Evolutionary conservation across 768 basidiomycete species (phyloP).

Genomic region (Russula olivacea): DNA sequence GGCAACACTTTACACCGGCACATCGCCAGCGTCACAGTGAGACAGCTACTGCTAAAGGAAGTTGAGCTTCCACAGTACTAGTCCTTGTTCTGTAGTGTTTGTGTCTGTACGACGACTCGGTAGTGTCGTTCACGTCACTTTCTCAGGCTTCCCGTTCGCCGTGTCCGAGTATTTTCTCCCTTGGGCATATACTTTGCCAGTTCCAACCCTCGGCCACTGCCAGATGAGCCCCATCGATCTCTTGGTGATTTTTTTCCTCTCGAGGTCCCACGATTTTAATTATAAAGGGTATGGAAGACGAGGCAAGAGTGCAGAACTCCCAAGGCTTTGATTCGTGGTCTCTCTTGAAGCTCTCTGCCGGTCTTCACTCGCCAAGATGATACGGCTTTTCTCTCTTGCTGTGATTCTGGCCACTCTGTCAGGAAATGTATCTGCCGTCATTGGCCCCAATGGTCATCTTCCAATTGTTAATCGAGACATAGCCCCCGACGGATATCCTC

Average conservation of each 20-base stretch:
- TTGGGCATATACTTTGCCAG: neutral
- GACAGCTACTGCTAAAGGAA: neutral
- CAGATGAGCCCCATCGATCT: neutral
- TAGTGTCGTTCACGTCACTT: neutral
- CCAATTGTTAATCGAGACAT: constrained; percentile 22
- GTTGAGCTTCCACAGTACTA: too few species aligned
- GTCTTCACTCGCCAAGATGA: neutral
- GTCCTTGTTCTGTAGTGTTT: too few species aligned
- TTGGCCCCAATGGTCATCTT: constrained; percentile 26
- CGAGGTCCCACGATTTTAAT: neutral
- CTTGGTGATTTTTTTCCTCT: neutral
- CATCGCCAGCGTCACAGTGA: too few species aligned
- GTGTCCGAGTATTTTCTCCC: neutral
- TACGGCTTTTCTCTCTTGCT: constrained; percentile 1
- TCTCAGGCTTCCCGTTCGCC: neutral
- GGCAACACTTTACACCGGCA: too few species aligned
- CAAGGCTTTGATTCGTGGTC: neutral
- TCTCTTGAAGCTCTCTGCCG: neutral
- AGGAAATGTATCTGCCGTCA: constrained; percentile 9
- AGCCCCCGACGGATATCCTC: constrained; percentile 28
- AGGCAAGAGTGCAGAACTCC: neutral
- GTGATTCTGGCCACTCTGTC: constrained; percentile 10
- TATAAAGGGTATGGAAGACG: neutral
- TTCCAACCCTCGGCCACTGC: neutral
- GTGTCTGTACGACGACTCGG: neutral